phyloP scores from a whole-genome alignment of 805 yeast species.

The Kurtzmaniella cleridarum region DNA sequence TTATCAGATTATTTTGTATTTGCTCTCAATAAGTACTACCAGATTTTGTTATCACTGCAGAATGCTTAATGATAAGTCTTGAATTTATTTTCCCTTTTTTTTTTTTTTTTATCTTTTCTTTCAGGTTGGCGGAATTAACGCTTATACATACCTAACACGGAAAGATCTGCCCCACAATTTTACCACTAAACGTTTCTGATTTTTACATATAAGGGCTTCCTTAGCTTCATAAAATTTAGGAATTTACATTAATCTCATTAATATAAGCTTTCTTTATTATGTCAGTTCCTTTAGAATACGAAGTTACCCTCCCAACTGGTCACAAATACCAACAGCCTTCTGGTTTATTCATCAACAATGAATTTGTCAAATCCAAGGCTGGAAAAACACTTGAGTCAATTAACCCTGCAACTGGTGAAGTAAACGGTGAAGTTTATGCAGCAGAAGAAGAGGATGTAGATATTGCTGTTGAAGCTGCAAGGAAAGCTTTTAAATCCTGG shows the following conservation, averaged over 20 bases:
- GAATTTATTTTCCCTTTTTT: too few species aligned
- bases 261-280: slow-evolving; percentile 9
- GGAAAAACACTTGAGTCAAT: slow-evolving; percentile 36
- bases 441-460: slow-evolving; percentile 40
- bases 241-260: neutral
- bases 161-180: neutral
- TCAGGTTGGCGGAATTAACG: neutral
- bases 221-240: too few species aligned
- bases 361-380: slow-evolving; percentile 31
- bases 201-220: neutral
- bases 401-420: slow-evolving; percentile 40
- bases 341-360: slow-evolving; percentile 52
- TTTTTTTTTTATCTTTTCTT: too few species aligned
- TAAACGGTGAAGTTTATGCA: slow-evolving; percentile 36
- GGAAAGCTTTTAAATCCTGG: slow-evolving; percentile 41
- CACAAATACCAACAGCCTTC: slow-evolving; percentile 47
- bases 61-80: too few species aligned
- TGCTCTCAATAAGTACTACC: too few species aligned
- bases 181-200: neutral
- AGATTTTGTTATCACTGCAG: too few species aligned
- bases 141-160: neutral
- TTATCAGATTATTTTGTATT: too few species aligned
- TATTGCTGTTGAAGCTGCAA: slow-evolving; percentile 35
- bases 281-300: slow-evolving; percentile 33
- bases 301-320: slow-evolving; percentile 47